Evolutionary conservation across 1,284 basidiomycete genomes (phyloP), one percentile per base, ranked within the genome.

Genomic region (Lentinula novae-zelandiae): DNA sequence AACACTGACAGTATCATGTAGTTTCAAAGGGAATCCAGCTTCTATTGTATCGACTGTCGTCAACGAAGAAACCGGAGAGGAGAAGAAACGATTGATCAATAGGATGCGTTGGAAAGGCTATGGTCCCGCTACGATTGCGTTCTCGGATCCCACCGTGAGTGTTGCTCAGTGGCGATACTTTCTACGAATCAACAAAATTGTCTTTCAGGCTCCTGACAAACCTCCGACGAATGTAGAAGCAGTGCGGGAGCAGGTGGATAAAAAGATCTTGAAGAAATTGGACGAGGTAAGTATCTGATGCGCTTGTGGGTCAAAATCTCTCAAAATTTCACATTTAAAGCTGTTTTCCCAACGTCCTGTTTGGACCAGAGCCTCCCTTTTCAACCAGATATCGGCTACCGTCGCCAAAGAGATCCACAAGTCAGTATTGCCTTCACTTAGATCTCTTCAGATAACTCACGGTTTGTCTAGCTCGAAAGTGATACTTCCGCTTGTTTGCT

Each of bases 331-430:
- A 38, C 17, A 2, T 52, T 36, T 20, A 42, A 62, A 91, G 89
- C 73, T 84, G 31, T 89, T 92, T 64, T 73, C 78, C 49, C 76
- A 89, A 62, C 82, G 96, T 22, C 94, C 96, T 0, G 78, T 97
- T 17, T 99, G 96, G 96, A 91, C 92, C 1, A 83, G 95, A 12
- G 79, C 84, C 58, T 91, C 92, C 0, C 76, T 98, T 6, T 82
- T 93, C 63, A 95, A 93, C 65, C 93, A 95, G 66, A 85, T 98
- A 61, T 77, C 79, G n/a, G 76, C 83, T 0, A 72, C 78, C 0
- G 92, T 95, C 66, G 77, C 82, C 9, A 80, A 87, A 53, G 86
- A 89, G 64, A 81, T 93, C 40, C 76, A 85, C 65, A 92, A 92
- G 92, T 93, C 66, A 53, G 78, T 66, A 13, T 5, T 6, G 7